phyloP scores from a whole-genome alignment of 805 yeast genomes.

The Saccharomycopsis microspora region DNA sequence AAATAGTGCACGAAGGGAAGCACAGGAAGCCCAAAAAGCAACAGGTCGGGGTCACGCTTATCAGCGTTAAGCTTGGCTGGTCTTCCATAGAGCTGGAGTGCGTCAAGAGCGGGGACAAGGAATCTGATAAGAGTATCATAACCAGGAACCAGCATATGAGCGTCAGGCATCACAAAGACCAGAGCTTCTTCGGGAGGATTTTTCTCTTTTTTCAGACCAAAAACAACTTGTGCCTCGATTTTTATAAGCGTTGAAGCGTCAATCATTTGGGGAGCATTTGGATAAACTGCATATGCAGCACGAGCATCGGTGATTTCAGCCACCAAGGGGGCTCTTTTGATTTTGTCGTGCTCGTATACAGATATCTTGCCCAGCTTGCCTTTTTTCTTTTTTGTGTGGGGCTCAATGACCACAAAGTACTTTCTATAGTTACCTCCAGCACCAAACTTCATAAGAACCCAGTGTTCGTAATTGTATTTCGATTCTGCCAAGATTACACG shows the following conservation, averaged over 20 bases:
- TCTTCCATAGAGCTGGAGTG: slow-evolving; percentile 72
- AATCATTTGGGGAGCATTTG: slow-evolving; percentile 69
- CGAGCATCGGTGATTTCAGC: slow-evolving; percentile 65
- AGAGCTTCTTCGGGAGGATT: slow-evolving; percentile 44
- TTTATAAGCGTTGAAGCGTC: slow-evolving; percentile 85
- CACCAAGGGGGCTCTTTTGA: slow-evolving; percentile 59
- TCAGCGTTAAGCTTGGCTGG: slow-evolving; percentile 69
- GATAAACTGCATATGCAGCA: slow-evolving; percentile 84
- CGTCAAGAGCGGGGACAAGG: slow-evolving; percentile 62
- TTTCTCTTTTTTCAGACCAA: slow-evolving; percentile 28
- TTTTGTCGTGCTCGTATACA: slow-evolving; percentile 73
- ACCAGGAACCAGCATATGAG: slow-evolving; percentile 74
- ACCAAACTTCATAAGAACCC: slow-evolving; percentile 92
- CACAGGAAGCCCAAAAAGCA: slow-evolving; percentile 75
- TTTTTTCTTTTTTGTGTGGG: slow-evolving; percentile 37
- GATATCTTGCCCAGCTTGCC: slow-evolving; percentile 50
- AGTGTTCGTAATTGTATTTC: slow-evolving; percentile 79
- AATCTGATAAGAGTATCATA: slow-evolving; percentile 78
- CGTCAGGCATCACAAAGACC: slow-evolving; percentile 73
- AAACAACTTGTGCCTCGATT: slow-evolving; percentile 69
- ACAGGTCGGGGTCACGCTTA: slow-evolving; percentile 50
- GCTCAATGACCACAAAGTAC: slow-evolving; percentile 83
- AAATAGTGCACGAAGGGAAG: slow-evolving; percentile 68
- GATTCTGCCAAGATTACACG: slow-evolving; percentile 76
- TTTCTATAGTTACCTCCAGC: slow-evolving; percentile 97